A percentile compares a stretch with the other conserved stretches of the same genome.
These are phyloP conservation scores for Colletotrichum truncatum DNA, from an alignment of 2,329 filamentous ascomycete genomes.

Conservation along the genomic window DNA sequence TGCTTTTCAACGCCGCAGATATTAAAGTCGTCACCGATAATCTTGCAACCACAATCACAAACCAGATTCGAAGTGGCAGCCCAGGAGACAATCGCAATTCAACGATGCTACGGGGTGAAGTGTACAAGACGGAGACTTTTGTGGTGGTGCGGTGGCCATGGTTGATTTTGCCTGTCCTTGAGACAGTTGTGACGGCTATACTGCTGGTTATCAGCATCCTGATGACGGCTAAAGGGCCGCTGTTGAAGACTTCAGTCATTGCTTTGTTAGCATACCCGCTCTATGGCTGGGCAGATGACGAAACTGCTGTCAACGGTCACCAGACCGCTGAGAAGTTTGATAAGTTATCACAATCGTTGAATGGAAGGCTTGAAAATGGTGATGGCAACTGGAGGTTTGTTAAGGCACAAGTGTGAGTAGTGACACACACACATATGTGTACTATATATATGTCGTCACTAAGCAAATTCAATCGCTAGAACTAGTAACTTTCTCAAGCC, in stretches of 20 bases:
- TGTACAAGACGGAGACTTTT: conserved; percentile 36
- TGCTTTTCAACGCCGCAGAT: conserved; percentile 21
- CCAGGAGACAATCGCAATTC: conserved; percentile 30
- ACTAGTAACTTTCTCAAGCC: no score
- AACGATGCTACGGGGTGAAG: conserved; percentile 30
- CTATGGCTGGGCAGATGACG: background rate
- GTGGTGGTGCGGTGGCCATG: conserved; percentile 42
- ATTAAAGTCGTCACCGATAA: conserved; percentile 15
- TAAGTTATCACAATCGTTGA: background rate
- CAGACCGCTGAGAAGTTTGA: background rate
- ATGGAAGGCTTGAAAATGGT: background rate
- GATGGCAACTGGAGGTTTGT: background rate
- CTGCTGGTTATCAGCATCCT: conserved; percentile 33
- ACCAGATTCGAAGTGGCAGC: conserved; percentile 29
- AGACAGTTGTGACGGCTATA: conserved; percentile 31
- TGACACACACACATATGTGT: no score
- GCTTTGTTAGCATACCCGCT: background rate
- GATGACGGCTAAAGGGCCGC: background rate
- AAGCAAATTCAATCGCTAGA: no score
- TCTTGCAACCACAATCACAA: conserved; percentile 24
- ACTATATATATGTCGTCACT: no score
- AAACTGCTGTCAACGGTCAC: background rate
- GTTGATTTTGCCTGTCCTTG: conserved; percentile 37
- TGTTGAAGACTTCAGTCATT: background rate
- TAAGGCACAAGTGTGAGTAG: background rate